Conservation (phyloP, 441 rosid genomes). For the Pelargonium citronellum region DNA sequence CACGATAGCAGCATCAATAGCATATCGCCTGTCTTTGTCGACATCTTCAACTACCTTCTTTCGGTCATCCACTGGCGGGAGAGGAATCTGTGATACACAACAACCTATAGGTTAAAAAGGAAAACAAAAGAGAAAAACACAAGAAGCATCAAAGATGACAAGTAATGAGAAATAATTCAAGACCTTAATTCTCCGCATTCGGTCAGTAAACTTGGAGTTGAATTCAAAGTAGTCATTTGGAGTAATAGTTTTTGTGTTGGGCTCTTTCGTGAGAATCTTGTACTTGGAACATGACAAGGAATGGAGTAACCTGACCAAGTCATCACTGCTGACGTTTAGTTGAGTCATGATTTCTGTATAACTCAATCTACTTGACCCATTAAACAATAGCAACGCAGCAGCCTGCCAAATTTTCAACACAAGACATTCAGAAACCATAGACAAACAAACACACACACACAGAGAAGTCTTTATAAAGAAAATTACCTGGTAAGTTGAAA, state of each 20-base stretch:
- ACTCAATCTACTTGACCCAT: conserved; percentile 60
- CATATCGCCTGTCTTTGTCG: conserved; percentile 80
- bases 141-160: too few relatives aligned
- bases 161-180: neutral
- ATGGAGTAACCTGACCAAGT: conserved; percentile 78
- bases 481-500: conserved; percentile 87
- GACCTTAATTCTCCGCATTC: conserved; percentile 96
- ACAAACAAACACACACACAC: too few relatives aligned
- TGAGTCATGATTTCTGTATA: conserved; percentile 78
- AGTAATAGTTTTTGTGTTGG: conserved; percentile 59
- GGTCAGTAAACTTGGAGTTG: conserved; percentile 73
- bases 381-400: conserved; percentile 73
- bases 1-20: conserved; percentile 92
- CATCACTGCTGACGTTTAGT: conserved; percentile 72
- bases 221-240: conserved; percentile 64
- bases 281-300: conserved; percentile 88
- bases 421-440: too few relatives aligned
- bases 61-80: conserved; percentile 88
- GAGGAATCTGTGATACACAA: conserved; percentile 55
- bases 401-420: conserved; percentile 24
- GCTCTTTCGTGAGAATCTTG: conserved; percentile 80
- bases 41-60: conserved; percentile 89
- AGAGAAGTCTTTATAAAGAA: neutral
- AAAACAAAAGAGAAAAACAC: too few relatives aligned
- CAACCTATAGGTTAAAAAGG: neutral